These are phyloP conservation scores for Baorangia bicolor DNA, from an alignment of 768 basidiomycete genomes.

Conservation along the genomic window DNA sequence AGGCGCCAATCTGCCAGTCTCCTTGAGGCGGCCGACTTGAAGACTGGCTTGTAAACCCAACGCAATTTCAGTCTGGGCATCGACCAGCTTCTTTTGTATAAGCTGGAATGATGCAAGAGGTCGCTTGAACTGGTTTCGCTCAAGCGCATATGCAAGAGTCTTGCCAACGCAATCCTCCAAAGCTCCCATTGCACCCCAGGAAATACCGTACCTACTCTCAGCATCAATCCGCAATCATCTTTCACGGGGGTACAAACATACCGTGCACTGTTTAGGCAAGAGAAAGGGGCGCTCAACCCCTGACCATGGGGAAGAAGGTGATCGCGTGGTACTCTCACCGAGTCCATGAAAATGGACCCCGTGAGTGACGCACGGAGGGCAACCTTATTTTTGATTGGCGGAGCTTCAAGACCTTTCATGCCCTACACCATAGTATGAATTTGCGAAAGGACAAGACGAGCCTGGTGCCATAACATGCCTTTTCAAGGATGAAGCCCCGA, in stretches of 20 bases:
- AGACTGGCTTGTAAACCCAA: slow-evolving; percentile 74
- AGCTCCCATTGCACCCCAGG: slow-evolving; percentile 95
- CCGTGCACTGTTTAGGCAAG: slow-evolving; percentile 89
- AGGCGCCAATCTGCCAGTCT: slow-evolving; percentile 64
- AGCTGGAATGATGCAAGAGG: slow-evolving; percentile 95
- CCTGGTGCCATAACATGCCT: slow-evolving; percentile 44
- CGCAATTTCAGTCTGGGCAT: slow-evolving; percentile 84
- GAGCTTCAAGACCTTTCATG: slow-evolving; percentile 75
- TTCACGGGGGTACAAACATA: slow-evolving; percentile 20
- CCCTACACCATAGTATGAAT: slow-evolving; percentile 47
- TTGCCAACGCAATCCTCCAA: slow-evolving; percentile 86
- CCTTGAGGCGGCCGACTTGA: slow-evolving; percentile 87
- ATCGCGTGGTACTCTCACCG: slow-evolving; percentile 72
- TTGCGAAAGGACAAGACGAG: not conserved
- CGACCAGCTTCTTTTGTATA: slow-evolving; percentile 96
- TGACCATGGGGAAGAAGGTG: slow-evolving; percentile 74
- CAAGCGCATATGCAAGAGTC: slow-evolving; percentile 81
- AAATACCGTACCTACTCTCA: slow-evolving; percentile 68
- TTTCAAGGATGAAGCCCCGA: slow-evolving; percentile 88
- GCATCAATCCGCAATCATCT: not conserved
- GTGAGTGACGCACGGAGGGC: slow-evolving; percentile 84
- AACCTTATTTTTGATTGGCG: slow-evolving; percentile 90
- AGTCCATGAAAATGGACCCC: slow-evolving; percentile 91
- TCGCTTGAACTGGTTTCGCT: slow-evolving; percentile 85
- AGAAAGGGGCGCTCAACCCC: slow-evolving; percentile 85